Percentiles rank a stretch among this genome's conserved stretches.
phyloP scores from a whole-genome alignment of 495 filamentous ascomycete genomes.

The Xylaria castorea region DNA sequence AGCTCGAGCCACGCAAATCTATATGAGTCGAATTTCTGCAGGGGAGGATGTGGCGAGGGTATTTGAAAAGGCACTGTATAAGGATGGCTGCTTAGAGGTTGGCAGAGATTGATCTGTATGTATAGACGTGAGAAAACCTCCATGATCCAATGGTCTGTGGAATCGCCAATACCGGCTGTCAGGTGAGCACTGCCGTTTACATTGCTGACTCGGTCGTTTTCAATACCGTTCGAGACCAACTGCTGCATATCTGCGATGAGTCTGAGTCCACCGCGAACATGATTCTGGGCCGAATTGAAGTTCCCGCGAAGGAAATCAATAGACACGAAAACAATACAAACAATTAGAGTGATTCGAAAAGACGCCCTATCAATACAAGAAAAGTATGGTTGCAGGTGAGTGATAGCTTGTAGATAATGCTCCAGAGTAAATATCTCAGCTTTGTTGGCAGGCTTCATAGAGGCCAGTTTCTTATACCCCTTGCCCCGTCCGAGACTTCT shows the following conservation, averaged over 20 bases:
- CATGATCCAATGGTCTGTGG: neutral
- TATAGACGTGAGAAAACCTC: conserved; percentile 4
- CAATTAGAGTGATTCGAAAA: neutral
- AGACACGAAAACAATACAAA: neutral
- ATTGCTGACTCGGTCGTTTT: neutral
- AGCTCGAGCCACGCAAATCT: neutral
- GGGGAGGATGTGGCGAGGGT: neutral
- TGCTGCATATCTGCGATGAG: conserved; percentile 1
- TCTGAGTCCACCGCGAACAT: neutral
- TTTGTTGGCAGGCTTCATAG: neutral
- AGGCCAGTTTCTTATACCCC: neutral
- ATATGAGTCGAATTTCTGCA: neutral
- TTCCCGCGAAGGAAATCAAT: neutral
- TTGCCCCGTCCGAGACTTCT: neutral
- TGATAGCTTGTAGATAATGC: conserved; percentile 3
- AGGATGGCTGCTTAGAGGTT: neutral
- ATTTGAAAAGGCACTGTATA: neutral
- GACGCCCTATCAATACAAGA: neutral
- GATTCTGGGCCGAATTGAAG: neutral
- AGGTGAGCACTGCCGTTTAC: neutral
- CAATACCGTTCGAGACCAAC: neutral
- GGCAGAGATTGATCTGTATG: neutral
- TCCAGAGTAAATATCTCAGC: neutral
- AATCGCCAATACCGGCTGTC: neutral
- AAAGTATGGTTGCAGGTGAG: neutral